phyloP scores from a whole-genome alignment of 2,329 filamentous ascomycete species.

The Colletotrichum sansevieriae region DNA sequence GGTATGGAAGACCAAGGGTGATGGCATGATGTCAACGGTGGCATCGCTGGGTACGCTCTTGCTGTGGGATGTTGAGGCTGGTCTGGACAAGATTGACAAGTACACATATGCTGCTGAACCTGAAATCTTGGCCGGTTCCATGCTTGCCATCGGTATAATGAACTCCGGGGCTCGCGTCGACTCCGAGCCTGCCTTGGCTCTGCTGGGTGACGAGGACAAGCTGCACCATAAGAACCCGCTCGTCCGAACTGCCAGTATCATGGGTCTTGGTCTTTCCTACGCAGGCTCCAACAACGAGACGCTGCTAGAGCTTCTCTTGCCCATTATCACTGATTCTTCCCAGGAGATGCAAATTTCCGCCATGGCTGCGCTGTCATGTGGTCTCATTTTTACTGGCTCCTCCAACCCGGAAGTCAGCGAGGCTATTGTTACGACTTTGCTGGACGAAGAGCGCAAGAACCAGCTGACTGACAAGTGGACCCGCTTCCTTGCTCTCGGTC shows the following conservation, averaged over 20 bases:
- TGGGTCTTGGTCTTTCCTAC: constrained; percentile 95
- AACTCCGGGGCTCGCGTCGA: constrained; percentile 93
- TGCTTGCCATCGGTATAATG: constrained; percentile 94
- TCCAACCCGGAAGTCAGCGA: constrained; percentile 92
- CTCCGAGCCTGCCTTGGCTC: constrained; percentile 88
- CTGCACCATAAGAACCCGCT: constrained; percentile 82
- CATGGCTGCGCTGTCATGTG: constrained; percentile 92
- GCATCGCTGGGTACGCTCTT: constrained; percentile 93
- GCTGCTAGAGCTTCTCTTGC: constrained; percentile 85
- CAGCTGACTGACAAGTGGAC: constrained; percentile 99
- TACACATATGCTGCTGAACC: constrained; percentile 89
- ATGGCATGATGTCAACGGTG: constrained; percentile 96
- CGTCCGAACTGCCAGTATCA: constrained; percentile 87
- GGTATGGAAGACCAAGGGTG: constrained; percentile 99
- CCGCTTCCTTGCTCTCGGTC: constrained; percentile 92
- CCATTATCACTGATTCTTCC: constrained; percentile 86
- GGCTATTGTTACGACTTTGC: constrained; percentile 89
- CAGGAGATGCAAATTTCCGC: constrained; percentile 96
- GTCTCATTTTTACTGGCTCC: constrained; percentile 92
- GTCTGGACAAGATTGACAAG: constrained; percentile 92
- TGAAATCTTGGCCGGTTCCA: constrained; percentile 89
- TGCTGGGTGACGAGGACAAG: constrained; percentile 85
- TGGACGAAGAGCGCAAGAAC: constrained; percentile 91
- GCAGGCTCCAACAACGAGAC: constrained; percentile 94
- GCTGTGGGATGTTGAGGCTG: constrained; percentile 93